phyloP scores from a whole-genome alignment of 2,329 filamentous ascomycete species.

The Aspergillus puulaauensis region DNA sequence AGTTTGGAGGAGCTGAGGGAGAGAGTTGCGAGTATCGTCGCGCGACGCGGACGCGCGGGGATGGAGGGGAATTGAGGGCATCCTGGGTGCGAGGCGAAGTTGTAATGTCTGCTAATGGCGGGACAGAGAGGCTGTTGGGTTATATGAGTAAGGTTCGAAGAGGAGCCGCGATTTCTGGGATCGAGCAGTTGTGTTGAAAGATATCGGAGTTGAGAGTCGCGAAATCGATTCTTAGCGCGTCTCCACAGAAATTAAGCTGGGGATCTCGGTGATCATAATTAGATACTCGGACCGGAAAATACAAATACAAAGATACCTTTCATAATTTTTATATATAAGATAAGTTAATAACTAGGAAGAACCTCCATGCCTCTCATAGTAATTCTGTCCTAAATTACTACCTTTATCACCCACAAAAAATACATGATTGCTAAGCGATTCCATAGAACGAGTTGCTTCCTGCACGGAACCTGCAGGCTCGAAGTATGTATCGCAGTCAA shows the following conservation, averaged over 20 bases:
- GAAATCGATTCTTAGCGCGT: conserved; percentile 2
- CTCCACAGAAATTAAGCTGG: not conserved
- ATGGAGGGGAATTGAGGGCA: conserved; percentile 46
- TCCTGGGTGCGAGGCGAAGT: conserved; percentile 12
- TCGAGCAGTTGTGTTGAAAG: not conserved
- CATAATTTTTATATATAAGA: not conserved
- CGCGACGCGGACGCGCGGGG: conserved; percentile 19
- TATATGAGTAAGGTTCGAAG: not conserved
- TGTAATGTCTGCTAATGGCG: not conserved
- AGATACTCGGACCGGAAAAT: not conserved
- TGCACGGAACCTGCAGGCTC: too few relatives aligned
- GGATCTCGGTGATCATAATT: not conserved
- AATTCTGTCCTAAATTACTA: not conserved
- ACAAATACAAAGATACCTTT: not conserved
- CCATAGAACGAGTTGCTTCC: not conserved
- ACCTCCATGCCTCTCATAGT: not conserved
- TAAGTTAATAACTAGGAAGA: not conserved
- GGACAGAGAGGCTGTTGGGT: not conserved
- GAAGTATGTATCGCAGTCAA: too few relatives aligned
- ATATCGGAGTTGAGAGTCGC: not conserved
- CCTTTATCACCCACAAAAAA: not conserved
- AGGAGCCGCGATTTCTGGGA: too few relatives aligned
- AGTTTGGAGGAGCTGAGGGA: conserved; percentile 82
- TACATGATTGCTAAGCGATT: not conserved
- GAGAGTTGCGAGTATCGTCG: conserved; percentile 49